These are phyloP conservation scores for Phytophthora boehmeriae DNA, from an alignment of 352 stramenopile species.

Conservation along the genomic window DNA sequence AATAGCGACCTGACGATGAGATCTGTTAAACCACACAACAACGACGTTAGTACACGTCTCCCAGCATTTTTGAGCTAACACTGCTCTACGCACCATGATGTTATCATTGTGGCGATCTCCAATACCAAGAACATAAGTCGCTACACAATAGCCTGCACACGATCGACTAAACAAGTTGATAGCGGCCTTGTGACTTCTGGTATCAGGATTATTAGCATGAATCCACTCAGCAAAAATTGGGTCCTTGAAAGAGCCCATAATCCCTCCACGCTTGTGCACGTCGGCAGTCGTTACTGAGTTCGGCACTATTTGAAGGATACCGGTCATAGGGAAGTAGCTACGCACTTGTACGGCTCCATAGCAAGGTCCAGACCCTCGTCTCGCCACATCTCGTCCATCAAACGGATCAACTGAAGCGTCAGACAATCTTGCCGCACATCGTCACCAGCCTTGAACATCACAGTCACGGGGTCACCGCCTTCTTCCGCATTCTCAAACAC, in stretches of 20 bases:
- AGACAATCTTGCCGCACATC: constrained; percentile 96
- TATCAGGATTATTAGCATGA: constrained; percentile 71
- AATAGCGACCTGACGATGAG: constrained; percentile 69
- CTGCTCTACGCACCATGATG: constrained; percentile 86
- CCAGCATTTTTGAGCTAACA: neutral
- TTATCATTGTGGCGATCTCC: constrained; percentile 96
- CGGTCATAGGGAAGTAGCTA: constrained; percentile 90
- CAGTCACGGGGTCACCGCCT: constrained; percentile 65
- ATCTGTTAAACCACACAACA: constrained; percentile 45
- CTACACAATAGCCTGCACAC: constrained; percentile 92
- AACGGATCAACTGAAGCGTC: constrained; percentile 89
- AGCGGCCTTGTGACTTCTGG: constrained; percentile 51
- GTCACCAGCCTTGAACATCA: constrained; percentile 94
- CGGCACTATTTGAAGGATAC: constrained; percentile 90
- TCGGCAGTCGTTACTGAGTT: constrained; percentile 92
- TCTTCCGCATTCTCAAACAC: constrained; percentile 85
- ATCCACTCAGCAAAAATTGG: constrained; percentile 85
- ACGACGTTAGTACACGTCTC: neutral
- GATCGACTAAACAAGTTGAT: constrained; percentile 86
- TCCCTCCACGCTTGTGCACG: constrained; percentile 81
- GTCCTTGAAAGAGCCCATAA: constrained; percentile 80
- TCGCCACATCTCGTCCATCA: constrained; percentile 94
- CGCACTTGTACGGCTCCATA: constrained; percentile 90
- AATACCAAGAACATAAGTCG: constrained; percentile 93
- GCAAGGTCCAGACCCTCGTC: constrained; percentile 89